Base-by-base conservation (phyloP, 2,329 filamentous ascomycete species). In the Monilinia fructicola region DNA sequence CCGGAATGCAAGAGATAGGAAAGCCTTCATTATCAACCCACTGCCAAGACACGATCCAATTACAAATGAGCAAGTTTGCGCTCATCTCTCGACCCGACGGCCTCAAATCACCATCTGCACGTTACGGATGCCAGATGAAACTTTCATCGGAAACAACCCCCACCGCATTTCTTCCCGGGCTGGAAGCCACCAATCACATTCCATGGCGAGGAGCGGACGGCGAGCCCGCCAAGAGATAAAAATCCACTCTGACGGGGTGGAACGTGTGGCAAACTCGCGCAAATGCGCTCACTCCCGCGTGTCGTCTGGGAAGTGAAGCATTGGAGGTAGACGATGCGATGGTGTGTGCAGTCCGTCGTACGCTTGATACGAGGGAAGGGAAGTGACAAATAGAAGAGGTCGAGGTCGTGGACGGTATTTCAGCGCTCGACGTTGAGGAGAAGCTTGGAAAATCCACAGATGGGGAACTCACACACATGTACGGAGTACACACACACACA, bases 191-290 rank as follows among this genome's bases (percentile, higher is more conserved):
- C 52, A 64, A 54, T 48, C 28, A 46, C 3, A 64, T 14, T 35
- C 31, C 11, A 52, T 11, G 12, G 14, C 26, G 42, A 28, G 11
- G 38, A 31, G 54, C 59, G 23, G 23, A 28, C 21, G 26, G 42
- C 59, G n/a, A 46, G 46, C n/a, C 14, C 35, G 64, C 64, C 64
- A 65, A 65, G 64, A 53, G n/a, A 40, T 26, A 2, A 31, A 42
- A 60, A 16, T 21, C 53, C 54, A 58, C 62, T 42, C 40, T 38
- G 18, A 31, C 28, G 35, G 35, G 26, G 18, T 65, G 53, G 31
- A 42, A 60, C 31, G 26, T 7, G 26, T 60, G 35, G 60, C 26
- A 65, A 65, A 65, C 54, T 65, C 64, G 64, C 64, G 56, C 64
- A 65, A 60, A 65, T 44, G 35, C 14, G 55, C 64, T 54, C 64